Conservation (phyloP, 73 alveolate genomes). For the Symbiodinium natans region DNA sequence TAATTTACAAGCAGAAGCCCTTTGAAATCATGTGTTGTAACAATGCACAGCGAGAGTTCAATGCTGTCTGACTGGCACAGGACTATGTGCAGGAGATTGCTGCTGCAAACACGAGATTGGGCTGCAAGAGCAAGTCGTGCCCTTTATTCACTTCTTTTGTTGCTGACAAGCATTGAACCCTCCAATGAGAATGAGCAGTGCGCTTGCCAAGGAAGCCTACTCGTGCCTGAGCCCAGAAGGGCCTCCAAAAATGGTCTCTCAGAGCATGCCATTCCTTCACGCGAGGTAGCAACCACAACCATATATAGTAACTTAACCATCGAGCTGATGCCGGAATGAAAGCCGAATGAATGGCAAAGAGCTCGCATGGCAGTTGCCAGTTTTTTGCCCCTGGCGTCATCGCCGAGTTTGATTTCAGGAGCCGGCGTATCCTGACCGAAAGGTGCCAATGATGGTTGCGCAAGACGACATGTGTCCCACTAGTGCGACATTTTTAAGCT, state of each 20-base stretch:
- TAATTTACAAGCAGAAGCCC: too few relatives aligned
- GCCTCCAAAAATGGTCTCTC: background rate
- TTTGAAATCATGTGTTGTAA: too few relatives aligned
- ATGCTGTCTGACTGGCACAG: background rate
- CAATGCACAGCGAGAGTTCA: background rate
- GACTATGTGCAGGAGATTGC: slow-evolving; percentile 89
- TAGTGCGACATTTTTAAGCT: slow-evolving; percentile 13
- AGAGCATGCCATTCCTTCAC: background rate
- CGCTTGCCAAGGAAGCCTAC: background rate
- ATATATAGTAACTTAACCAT: too few relatives aligned
- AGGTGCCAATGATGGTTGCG: background rate
- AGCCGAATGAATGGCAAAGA: background rate
- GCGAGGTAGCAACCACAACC: too few relatives aligned
- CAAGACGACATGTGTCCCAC: slow-evolving; percentile 7
- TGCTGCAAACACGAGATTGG: slow-evolving; percentile 58
- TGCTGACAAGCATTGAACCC: background rate
- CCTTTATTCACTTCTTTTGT: background rate
- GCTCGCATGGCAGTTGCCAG: background rate
- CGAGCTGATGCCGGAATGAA: too few relatives aligned
- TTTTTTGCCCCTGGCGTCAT: background rate
- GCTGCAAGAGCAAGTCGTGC: background rate
- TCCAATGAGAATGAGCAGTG: background rate
- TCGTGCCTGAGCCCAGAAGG: slow-evolving; percentile 11
- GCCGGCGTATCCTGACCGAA: too few relatives aligned
- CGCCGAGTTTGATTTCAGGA: background rate